Evolutionary conservation across 768 basidiomycete species (phyloP).

Genomic region (Hygrocybe punicea): DNA sequence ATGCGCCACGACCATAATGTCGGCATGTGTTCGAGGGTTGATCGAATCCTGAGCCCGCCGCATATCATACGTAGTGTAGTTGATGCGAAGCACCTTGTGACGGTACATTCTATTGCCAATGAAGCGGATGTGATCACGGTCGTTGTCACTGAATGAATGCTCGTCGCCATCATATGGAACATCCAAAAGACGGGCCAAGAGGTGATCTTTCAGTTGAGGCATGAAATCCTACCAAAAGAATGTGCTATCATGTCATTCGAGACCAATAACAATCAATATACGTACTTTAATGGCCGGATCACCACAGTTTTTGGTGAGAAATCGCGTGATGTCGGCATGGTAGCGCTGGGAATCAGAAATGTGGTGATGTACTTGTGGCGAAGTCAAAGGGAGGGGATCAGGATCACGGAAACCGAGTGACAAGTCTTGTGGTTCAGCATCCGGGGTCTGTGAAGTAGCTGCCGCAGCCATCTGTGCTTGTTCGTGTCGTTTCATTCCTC

Average conservation of each 20-base stretch:
- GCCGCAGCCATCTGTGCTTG: not conserved
- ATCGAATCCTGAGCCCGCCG: slow-evolving; percentile 39
- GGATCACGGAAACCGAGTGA: not conserved
- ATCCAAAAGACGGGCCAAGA: slow-evolving; percentile 21
- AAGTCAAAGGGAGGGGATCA: slow-evolving; percentile 1
- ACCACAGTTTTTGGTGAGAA: not conserved
- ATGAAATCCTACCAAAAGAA: slow-evolving; percentile 21
- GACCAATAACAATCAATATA: not conserved
- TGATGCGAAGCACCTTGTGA: slow-evolving; percentile 33
- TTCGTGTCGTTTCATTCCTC: not conserved
- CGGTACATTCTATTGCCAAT: slow-evolving; percentile 27
- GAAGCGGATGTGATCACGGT: slow-evolving; percentile 17
- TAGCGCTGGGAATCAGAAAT: slow-evolving; percentile 20
- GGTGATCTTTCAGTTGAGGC: slow-evolving; percentile 27
- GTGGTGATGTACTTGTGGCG: slow-evolving; percentile 7
- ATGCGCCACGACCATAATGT: slow-evolving; percentile 36
- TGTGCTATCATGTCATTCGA: not conserved
- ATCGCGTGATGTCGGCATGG: not conserved
- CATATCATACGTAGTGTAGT: slow-evolving; percentile 24
- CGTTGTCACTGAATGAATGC: slow-evolving; percentile 14
- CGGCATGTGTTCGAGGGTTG: slow-evolving; percentile 28
- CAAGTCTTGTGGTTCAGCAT: not conserved
- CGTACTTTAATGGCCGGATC: slow-evolving; percentile 18
- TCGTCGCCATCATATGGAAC: slow-evolving; percentile 14
- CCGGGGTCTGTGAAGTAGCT: not conserved